These are phyloP conservation scores for Phyllosticta capitalensis DNA, from an alignment of 2,329 filamentous ascomycete species.

Conservation along the genomic window DNA sequence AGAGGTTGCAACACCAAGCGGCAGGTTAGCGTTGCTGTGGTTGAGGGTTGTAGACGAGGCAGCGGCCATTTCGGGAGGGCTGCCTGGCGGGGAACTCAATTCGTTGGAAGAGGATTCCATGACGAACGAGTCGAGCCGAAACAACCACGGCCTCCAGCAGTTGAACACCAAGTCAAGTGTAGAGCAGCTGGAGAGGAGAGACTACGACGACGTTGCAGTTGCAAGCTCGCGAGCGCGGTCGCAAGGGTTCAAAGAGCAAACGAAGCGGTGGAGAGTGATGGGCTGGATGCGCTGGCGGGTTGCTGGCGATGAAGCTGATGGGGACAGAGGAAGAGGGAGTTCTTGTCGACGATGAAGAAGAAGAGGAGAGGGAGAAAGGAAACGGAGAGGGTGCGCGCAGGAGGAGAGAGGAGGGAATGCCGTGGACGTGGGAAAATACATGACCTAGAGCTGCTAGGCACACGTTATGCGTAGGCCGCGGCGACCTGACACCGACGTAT, in stretches of 20 bases:
- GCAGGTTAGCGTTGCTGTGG: slow-evolving; percentile 22
- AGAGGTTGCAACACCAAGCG: slow-evolving; percentile 22
- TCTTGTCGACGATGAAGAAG: no score
- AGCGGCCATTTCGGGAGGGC: slow-evolving; percentile 15
- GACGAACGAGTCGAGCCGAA: slow-evolving; percentile 1
- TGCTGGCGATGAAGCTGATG: slow-evolving; percentile 3
- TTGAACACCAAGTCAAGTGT: neutral
- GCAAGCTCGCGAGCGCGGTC: neutral
- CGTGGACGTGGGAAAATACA: neutral
- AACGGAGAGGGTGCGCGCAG: neutral
- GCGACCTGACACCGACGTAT: neutral
- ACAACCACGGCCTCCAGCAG: neutral
- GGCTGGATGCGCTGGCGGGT: neutral
- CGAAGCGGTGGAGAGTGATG: neutral
- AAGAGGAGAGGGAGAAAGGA: neutral
- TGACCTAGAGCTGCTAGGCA: neutral
- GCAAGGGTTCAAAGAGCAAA: neutral
- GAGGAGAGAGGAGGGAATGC: neutral
- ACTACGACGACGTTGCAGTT: neutral
- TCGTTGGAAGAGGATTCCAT: slow-evolving; percentile 27
- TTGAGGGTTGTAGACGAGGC: neutral
- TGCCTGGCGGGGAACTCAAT: slow-evolving; percentile 28
- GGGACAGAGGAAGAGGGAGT: neutral
- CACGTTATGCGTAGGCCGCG: neutral
- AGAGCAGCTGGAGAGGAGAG: neutral